Evolutionary conservation across 306 rosid genomes (phyloP).

Genomic region (Astragalus glycyphyllos): DNA sequence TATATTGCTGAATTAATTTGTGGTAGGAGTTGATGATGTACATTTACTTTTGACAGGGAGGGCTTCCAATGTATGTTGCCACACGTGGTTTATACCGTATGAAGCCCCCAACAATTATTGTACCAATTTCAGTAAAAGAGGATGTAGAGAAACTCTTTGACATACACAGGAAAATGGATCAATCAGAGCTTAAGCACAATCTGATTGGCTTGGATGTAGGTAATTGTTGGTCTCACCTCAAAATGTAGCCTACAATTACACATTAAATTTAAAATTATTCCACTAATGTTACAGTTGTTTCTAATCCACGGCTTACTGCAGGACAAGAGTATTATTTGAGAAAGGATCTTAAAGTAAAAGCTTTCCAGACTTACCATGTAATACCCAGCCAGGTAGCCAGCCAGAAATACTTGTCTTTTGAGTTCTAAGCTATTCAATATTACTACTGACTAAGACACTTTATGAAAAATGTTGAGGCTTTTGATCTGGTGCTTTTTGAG

Average conservation of each 20-base stretch:
- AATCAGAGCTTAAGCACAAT: constrained; percentile 79
- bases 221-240: constrained; percentile 47
- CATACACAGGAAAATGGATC: constrained; percentile 85
- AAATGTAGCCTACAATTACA: constrained; percentile 31
- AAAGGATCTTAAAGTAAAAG: constrained; percentile 81
- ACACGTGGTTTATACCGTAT: constrained; percentile 84
- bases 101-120: constrained; percentile 88
- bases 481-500: constrained; percentile 16
- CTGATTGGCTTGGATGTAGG: constrained; percentile 91
- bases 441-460: constrained; percentile 6
- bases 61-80: constrained; percentile 92
- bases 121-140: constrained; percentile 74
- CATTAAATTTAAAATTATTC: constrained; percentile 22
- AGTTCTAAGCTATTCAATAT: constrained; percentile 18
- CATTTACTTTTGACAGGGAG: constrained; percentile 67
- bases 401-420: neutral
- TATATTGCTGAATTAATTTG: constrained; percentile 11
- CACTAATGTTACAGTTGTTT: neutral
- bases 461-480: constrained; percentile 29
- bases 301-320: constrained; percentile 43
- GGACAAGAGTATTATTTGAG: constrained; percentile 82
- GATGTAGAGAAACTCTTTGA: constrained; percentile 83
- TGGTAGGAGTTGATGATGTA: constrained; percentile 21
- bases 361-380: constrained; percentile 85
- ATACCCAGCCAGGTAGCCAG: constrained; percentile 85